A percentile compares a stretch with the other conserved stretches of the same genome.
These are phyloP conservation scores for Penicillium salamii DNA, from an alignment of 495 filamentous ascomycete species.

Conservation along the genomic window DNA sequence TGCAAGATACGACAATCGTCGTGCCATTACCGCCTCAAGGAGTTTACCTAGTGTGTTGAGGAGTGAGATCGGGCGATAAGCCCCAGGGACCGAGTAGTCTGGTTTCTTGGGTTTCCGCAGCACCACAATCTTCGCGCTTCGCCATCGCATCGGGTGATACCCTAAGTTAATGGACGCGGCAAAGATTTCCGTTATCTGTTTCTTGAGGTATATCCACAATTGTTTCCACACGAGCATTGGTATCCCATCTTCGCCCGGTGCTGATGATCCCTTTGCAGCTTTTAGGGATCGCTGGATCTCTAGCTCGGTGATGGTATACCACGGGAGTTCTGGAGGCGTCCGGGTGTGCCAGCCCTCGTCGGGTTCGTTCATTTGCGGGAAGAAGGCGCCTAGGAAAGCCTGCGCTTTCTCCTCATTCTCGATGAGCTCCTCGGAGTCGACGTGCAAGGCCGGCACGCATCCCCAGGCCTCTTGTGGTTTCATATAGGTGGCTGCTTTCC, in stretches of 20 bases:
- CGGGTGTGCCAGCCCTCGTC: neutral
- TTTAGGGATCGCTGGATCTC: conserved; percentile 7
- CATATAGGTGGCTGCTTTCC: conserved; percentile 16
- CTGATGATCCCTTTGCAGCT: conserved; percentile 9
- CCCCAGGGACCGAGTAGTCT: conserved; percentile 20
- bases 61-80: conserved; percentile 25
- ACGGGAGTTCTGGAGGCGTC: neutral
- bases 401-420: conserved; percentile 8
- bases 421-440: conserved; percentile 1
- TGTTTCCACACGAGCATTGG: conserved; percentile 14
- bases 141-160: conserved; percentile 18
- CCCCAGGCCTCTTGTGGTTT: conserved; percentile 6
- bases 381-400: conserved; percentile 8
- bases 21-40: conserved; percentile 17
- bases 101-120: conserved; percentile 23
- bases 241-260: conserved; percentile 11
- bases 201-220: conserved; percentile 7
- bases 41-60: conserved; percentile 22
- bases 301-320: neutral
- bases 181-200: neutral
- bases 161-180: conserved; percentile 8
- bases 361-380: conserved; percentile 7
- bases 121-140: conserved; percentile 20
- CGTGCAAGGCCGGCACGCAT: conserved; percentile 1
- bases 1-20: conserved; percentile 10